These are phyloP conservation scores for Plasmodium knowlesi DNA, from an alignment of 169 alveolate genomes.

Conservation along the genomic window DNA sequence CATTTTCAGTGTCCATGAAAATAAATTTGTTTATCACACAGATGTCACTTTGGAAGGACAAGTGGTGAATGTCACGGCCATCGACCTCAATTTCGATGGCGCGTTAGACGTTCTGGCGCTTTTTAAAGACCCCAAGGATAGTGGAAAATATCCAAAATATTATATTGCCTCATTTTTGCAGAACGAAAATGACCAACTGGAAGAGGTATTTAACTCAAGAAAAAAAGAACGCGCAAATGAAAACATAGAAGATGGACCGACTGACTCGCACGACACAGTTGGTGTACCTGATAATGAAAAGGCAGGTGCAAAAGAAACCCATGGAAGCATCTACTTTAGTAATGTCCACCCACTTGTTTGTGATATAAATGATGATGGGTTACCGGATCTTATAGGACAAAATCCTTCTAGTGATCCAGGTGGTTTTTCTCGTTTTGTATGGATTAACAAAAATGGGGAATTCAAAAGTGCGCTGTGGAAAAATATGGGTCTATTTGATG, in stretches of 20 bases:
- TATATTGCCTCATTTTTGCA: conserved; percentile 42
- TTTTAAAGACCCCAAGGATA: conserved; percentile 65
- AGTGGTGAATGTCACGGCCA: conserved; percentile 75
- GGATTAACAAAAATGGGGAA: conserved; percentile 77
- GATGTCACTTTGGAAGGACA: conserved; percentile 75
- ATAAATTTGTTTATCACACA: conserved; percentile 27
- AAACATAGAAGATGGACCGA: conserved; percentile 1
- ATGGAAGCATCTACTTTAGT: conserved; percentile 70
- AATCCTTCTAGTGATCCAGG: conserved; percentile 48
- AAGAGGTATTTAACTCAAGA: conserved; percentile 62
- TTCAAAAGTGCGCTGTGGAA: conserved; percentile 77
- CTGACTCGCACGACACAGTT: background rate
- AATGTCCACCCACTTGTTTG: conserved; percentile 85
- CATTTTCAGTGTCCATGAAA: conserved; percentile 20
- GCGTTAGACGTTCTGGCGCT: conserved; percentile 79
- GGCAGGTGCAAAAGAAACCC: background rate
- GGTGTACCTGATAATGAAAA: background rate
- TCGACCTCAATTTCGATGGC: conserved; percentile 79
- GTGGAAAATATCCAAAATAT: conserved; percentile 1
- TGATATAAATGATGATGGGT: conserved; percentile 89
- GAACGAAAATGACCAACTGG: conserved; percentile 62
- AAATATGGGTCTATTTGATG: conserved; percentile 60
- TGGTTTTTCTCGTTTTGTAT: conserved; percentile 75
- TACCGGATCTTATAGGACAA: conserved; percentile 83
- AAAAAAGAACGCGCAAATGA: conserved; percentile 43